These are phyloP conservation scores for Candida mattraensis DNA, from an alignment of 805 yeast species.

Conservation along the genomic window DNA sequence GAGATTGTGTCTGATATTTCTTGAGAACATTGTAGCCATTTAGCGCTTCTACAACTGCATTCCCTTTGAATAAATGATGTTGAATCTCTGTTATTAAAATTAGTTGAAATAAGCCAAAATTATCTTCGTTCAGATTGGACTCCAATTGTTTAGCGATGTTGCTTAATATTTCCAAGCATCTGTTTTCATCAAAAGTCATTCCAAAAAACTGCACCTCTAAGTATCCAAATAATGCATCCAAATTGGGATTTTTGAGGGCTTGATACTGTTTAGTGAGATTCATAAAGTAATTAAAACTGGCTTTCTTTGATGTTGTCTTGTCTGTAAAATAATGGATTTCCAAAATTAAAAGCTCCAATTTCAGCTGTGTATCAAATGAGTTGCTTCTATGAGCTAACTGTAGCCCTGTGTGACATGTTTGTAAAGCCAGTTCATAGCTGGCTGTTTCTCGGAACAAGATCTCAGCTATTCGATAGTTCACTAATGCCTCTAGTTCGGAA, in stretches of 20 bases:
- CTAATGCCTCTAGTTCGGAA: constrained; percentile 33
- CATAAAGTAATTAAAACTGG: constrained; percentile 35
- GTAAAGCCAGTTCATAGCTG: constrained; percentile 41
- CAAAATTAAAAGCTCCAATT: constrained; percentile 34
- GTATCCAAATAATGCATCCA: constrained; percentile 33
- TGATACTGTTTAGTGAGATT: constrained; percentile 25
- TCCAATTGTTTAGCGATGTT: constrained; percentile 14
- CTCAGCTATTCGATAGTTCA: constrained; percentile 38
- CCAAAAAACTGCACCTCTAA: constrained; percentile 35
- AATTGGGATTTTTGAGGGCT: constrained; percentile 14
- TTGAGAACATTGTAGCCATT: constrained; percentile 22
- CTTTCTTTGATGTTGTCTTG: constrained; percentile 17
- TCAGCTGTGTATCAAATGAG: constrained; percentile 32
- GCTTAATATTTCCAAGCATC: constrained; percentile 25
- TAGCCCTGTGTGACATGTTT: constrained; percentile 32
- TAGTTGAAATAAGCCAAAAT: constrained; percentile 23
- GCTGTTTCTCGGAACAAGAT: constrained; percentile 43
- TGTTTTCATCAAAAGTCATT: constrained; percentile 26
- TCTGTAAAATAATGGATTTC: constrained; percentile 36
- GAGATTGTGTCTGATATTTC: constrained; percentile 2
- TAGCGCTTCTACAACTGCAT: constrained; percentile 24
- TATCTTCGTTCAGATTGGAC: constrained; percentile 6
- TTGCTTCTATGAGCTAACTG: constrained; percentile 27
- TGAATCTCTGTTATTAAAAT: constrained; percentile 32
- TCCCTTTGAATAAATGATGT: constrained; percentile 33